phyloP scores from a whole-genome alignment of 495 filamentous ascomycete species.

The Opeltia flavorubescens region DNA sequence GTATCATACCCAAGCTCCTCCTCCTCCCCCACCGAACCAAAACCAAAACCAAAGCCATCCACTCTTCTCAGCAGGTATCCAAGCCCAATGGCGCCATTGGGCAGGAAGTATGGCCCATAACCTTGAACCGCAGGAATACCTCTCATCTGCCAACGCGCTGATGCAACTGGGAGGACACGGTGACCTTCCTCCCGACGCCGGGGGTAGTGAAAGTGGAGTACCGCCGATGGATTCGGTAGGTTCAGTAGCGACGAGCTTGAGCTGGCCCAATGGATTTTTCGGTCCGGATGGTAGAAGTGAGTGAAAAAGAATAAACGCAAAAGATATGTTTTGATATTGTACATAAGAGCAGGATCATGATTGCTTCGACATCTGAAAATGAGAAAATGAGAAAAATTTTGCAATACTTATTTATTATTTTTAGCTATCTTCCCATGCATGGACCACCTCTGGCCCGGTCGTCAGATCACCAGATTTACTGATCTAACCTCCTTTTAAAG shows the following conservation, averaged over 20 bases:
- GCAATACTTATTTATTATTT: no score
- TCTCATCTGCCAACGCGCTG: conserved; percentile 15
- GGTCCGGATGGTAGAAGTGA: neutral
- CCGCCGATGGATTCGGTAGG: neutral
- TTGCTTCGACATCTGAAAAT: no score
- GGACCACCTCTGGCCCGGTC: no score
- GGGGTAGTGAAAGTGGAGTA: neutral
- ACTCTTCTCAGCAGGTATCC: conserved; percentile 3
- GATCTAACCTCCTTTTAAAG: no score
- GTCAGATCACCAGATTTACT: no score
- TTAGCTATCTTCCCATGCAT: no score
- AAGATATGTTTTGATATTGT: no score
- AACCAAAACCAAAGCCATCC: neutral
- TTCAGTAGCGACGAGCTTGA: neutral
- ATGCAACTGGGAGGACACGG: conserved; percentile 15
- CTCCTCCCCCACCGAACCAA: neutral
- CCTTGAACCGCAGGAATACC: conserved; percentile 13
- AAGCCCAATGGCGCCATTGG: conserved; percentile 18
- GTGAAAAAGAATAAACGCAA: no score
- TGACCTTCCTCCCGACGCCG: neutral
- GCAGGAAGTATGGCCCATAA: conserved; percentile 17
- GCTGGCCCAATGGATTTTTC: neutral
- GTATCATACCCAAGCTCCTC: neutral
- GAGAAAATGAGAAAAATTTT: no score
- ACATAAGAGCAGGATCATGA: no score